A percentile compares a stretch with the other conserved stretches of the same genome.
phyloP scores from a whole-genome alignment of 2,329 filamentous ascomycete genomes.

The Chaetomiaceae sp. region DNA sequence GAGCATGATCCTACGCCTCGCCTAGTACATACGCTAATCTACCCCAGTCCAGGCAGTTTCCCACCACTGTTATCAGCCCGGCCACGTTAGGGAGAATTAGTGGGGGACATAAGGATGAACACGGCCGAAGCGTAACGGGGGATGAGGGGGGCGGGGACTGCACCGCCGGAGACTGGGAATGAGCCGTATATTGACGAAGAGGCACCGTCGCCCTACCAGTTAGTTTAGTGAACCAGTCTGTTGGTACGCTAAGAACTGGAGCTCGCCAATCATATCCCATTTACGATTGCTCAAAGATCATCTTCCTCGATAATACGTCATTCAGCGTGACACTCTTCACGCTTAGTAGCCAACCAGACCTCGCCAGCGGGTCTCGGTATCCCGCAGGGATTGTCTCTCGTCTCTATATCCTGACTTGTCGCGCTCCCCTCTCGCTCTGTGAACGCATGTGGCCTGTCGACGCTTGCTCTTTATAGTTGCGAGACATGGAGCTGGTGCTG shows the following conservation, averaged over 20 bases:
- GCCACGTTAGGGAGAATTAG: not conserved
- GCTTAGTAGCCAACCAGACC: not conserved
- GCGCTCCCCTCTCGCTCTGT: too few species aligned
- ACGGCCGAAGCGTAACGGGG: not conserved
- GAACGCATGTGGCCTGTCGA: not conserved
- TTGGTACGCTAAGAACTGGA: not conserved
- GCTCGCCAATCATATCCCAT: not conserved
- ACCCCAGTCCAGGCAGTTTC: not conserved
- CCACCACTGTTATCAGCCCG: not conserved
- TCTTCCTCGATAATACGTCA: not conserved
- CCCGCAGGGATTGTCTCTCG: not conserved
- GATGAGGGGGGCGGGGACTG: too few species aligned
- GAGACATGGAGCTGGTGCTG: not conserved
- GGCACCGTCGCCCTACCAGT: not conserved
- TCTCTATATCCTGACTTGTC: too few species aligned
- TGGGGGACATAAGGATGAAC: not conserved
- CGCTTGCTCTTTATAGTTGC: too few species aligned
- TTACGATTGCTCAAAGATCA: not conserved
- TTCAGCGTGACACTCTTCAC: not conserved
- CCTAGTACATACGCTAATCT: not conserved
- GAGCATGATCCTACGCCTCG: not conserved
- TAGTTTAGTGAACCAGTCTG: not conserved
- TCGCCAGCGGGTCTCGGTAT: not conserved
- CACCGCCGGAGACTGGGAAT: not conserved
- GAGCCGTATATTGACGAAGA: not conserved